These are phyloP conservation scores for Magnaporthiopsis rhizophila DNA, from an alignment of 2,329 filamentous ascomycete genomes.

Conservation along the genomic window DNA sequence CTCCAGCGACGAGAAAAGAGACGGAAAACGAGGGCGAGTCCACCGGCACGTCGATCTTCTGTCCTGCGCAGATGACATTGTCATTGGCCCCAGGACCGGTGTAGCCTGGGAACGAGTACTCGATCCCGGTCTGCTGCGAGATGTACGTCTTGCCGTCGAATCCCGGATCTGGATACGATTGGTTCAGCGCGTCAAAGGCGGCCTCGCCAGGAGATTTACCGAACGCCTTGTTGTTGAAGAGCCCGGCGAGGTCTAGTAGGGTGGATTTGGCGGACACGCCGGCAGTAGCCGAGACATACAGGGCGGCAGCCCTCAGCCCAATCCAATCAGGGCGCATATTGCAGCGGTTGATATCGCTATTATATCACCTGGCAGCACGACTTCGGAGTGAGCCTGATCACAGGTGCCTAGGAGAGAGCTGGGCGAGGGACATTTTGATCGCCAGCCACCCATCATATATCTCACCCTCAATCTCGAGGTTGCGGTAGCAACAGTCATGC, in stretches of 20 bases:
- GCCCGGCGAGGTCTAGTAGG: slow-evolving; percentile 23
- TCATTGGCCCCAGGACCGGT: slow-evolving; percentile 24
- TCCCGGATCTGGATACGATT: slow-evolving; percentile 31
- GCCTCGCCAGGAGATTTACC: slow-evolving; percentile 35
- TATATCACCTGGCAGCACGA: neutral
- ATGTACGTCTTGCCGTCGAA: slow-evolving; percentile 26
- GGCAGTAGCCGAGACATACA: neutral
- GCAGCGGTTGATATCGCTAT: neutral
- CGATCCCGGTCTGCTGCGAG: slow-evolving; percentile 30
- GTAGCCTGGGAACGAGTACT: slow-evolving; percentile 35
- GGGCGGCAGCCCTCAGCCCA: neutral
- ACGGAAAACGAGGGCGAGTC: slow-evolving; percentile 28
- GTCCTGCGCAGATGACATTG: slow-evolving; percentile 34
- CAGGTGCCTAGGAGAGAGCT: too few species aligned
- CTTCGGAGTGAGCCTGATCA: neutral
- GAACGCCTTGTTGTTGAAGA: slow-evolving; percentile 41
- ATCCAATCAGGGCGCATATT: slow-evolving; percentile 1
- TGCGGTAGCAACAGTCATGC: neutral
- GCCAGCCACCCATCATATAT: neutral
- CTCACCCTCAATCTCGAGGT: neutral
- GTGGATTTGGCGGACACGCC: slow-evolving; percentile 14
- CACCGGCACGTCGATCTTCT: slow-evolving; percentile 26
- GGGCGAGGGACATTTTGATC: neutral
- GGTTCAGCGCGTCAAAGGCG: slow-evolving; percentile 32
- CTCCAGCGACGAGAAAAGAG: slow-evolving; percentile 33